Evolutionary conservation across 306 rosid genomes (phyloP).

Genomic region (Castanea sativa): DNA sequence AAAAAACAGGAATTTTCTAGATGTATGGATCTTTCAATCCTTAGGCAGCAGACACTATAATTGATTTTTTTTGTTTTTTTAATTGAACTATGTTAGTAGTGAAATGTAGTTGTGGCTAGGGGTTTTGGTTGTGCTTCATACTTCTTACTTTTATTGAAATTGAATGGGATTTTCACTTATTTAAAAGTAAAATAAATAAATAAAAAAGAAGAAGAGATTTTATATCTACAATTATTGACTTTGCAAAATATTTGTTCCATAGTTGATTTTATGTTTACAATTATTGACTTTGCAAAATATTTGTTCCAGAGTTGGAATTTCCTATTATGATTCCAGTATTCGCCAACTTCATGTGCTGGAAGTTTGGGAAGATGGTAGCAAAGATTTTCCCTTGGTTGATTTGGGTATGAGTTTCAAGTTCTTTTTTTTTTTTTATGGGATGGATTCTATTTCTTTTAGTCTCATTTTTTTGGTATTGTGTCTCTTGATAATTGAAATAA

Average conservation of each 20-base stretch:
- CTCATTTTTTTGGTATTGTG: slow-evolving; percentile 13
- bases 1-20: background rate
- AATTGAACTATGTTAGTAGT: background rate
- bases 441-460: slow-evolving; percentile 11
- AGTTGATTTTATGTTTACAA: slow-evolving; percentile 23
- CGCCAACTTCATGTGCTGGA: slow-evolving; percentile 89
- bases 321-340: slow-evolving; percentile 83
- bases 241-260: slow-evolving; percentile 40
- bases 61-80: too few species aligned
- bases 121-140: slow-evolving; percentile 9
- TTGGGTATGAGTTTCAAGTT: slow-evolving; percentile 54
- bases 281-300: slow-evolving; percentile 21
- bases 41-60: slow-evolving; percentile 11
- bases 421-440: slow-evolving; percentile 5
- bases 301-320: slow-evolving; percentile 76
- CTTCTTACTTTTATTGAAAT: slow-evolving; percentile 9
- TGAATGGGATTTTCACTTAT: background rate
- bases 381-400: slow-evolving; percentile 77
- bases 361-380: slow-evolving; percentile 90
- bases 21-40: background rate
- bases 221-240: slow-evolving; percentile 15
- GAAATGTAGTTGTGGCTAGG: slow-evolving; percentile 11
- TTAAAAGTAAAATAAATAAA: background rate
- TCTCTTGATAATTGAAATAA: slow-evolving; percentile 19
- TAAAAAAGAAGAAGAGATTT: background rate